Percentiles rank a stretch among this genome's conserved stretches.
These are phyloP conservation scores for Trichoderma erinaceum DNA, from an alignment of 495 filamentous ascomycete genomes.

Conservation along the genomic window DNA sequence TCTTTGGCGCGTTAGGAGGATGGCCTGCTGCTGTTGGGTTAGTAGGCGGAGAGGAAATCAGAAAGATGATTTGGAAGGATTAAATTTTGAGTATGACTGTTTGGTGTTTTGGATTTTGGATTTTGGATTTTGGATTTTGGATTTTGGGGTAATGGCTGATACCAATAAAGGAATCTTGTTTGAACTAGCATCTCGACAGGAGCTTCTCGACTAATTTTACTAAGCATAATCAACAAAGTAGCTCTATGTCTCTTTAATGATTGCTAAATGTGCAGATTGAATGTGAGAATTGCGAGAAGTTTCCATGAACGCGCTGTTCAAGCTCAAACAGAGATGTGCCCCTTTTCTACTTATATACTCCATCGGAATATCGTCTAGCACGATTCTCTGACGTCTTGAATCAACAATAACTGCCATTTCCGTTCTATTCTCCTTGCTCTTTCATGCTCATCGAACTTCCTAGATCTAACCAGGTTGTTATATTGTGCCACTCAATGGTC, in stretches of 20 bases:
- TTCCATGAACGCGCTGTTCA: no score
- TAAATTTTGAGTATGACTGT: background rate
- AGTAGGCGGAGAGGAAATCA: background rate
- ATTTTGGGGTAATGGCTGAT: no score
- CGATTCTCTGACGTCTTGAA: no score
- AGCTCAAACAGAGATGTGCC: no score
- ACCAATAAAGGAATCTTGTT: no score
- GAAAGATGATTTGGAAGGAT: background rate
- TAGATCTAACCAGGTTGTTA: background rate
- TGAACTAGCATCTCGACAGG: no score
- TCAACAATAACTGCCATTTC: background rate
- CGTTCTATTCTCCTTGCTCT: background rate
- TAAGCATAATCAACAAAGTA: background rate
- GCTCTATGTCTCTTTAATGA: background rate
- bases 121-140: no score
- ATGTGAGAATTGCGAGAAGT: background rate
- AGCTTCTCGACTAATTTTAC: background rate
- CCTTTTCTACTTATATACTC: no score
- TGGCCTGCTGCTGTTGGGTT: constrained; percentile 1
- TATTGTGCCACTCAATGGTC: background rate
- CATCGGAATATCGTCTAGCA: no score
- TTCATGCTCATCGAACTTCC: background rate
- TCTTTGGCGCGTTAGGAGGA: background rate
- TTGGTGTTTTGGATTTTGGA: no score
- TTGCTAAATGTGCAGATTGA: background rate